phyloP scores from a whole-genome alignment of 2,329 filamentous ascomycete genomes.

The Colletotrichum trifolii region DNA sequence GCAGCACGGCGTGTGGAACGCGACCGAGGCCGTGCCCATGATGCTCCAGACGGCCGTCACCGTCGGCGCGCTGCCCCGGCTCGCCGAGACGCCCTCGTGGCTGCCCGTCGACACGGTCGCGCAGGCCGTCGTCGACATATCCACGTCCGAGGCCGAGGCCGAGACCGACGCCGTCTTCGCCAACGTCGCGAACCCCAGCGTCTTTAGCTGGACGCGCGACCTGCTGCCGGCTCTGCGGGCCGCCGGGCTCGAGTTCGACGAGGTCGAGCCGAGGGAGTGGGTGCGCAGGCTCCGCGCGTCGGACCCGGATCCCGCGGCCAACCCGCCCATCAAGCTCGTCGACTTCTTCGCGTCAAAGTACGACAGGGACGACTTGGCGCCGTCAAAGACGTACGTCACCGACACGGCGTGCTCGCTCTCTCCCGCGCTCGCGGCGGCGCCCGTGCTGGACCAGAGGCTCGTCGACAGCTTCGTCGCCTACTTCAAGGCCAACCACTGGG shows the following conservation, averaged over 20 bases:
- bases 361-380: constrained; percentile 56
- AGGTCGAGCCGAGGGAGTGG: constrained; percentile 57
- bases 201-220: constrained; percentile 61
- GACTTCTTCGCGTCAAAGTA: constrained; percentile 57
- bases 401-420: constrained; percentile 54
- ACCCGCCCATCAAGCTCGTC: constrained; percentile 63
- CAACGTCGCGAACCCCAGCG: constrained; percentile 60
- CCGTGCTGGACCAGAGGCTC: constrained; percentile 44
- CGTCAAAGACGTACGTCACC: constrained; percentile 54
- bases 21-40: constrained; percentile 62
- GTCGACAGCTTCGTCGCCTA: constrained; percentile 52
- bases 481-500: constrained; percentile 52
- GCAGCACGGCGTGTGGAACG: constrained; percentile 60
- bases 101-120: constrained; percentile 59
- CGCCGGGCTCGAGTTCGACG: constrained; percentile 57
- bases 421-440: constrained; percentile 52
- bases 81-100: constrained; percentile 59
- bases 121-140: constrained; percentile 51
- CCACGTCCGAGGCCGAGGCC: constrained; percentile 39
- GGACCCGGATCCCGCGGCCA: constrained; percentile 55
- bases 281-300: constrained; percentile 54
- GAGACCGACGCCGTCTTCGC: constrained; percentile 48
- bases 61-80: constrained; percentile 55
- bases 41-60: constrained; percentile 59
- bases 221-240: constrained; percentile 59